phyloP scores from a whole-genome alignment of 2,329 filamentous ascomycete genomes.

The Clonostachys solani region DNA sequence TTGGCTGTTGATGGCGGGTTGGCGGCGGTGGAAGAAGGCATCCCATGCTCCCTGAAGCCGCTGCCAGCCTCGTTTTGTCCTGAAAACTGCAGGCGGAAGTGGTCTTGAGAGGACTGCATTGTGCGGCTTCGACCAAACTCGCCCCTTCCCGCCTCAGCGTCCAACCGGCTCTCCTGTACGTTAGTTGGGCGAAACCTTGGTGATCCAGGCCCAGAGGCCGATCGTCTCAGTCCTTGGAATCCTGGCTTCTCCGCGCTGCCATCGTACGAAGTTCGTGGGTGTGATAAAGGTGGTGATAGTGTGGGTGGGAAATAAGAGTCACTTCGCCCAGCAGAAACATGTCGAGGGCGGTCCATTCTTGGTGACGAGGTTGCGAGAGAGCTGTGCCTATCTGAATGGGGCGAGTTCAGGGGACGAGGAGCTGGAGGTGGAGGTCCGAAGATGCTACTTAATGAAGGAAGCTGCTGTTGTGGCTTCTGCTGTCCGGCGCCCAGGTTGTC shows the following conservation, averaged over 20 bases:
- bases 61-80: slow-evolving; percentile 21
- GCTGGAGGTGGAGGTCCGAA: slow-evolving; percentile 45
- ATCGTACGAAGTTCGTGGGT: slow-evolving; percentile 42
- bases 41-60: slow-evolving; percentile 16
- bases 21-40: slow-evolving; percentile 10
- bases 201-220: slow-evolving; percentile 38
- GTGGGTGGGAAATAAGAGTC: slow-evolving; percentile 43
- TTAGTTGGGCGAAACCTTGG: slow-evolving; percentile 24
- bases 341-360: slow-evolving; percentile 34
- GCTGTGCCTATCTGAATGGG: slow-evolving; percentile 38
- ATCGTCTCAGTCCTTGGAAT: slow-evolving; percentile 11
- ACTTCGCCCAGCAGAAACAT: slow-evolving; percentile 31
- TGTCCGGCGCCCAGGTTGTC: slow-evolving; percentile 15
- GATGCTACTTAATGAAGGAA: slow-evolving; percentile 53
- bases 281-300: slow-evolving; percentile 27
- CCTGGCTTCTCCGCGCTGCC: slow-evolving; percentile 12
- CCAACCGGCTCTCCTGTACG: slow-evolving; percentile 24
- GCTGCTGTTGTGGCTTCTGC: slow-evolving; percentile 34
- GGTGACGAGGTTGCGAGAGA: slow-evolving; percentile 36
- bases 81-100: slow-evolving; percentile 29
- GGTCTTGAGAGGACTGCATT: slow-evolving; percentile 25
- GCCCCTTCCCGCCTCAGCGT: slow-evolving; percentile 27
- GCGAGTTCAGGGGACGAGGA: slow-evolving; percentile 37
- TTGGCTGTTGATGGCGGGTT: slow-evolving; percentile 19
- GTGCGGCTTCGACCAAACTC: slow-evolving; percentile 40